phyloP scores from a whole-genome alignment of 1,284 basidiomycete species.

The Phaffia rhodozyma region DNA sequence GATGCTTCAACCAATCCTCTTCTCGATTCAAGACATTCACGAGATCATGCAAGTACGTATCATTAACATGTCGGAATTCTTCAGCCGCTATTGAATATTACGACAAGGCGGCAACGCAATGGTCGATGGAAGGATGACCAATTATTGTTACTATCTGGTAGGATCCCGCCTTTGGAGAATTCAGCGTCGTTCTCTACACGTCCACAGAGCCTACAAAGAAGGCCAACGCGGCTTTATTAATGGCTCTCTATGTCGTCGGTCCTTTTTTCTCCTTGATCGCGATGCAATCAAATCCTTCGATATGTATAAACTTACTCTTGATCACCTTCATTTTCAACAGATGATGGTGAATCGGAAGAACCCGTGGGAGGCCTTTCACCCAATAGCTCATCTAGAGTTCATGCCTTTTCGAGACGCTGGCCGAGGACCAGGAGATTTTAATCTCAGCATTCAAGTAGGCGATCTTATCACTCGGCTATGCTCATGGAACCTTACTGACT shows the following conservation, averaged over 20 bases:
- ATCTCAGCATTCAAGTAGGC: slow-evolving; percentile 62
- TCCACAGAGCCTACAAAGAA: slow-evolving; percentile 72
- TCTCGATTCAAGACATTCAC: slow-evolving; percentile 7
- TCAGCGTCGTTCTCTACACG: slow-evolving; percentile 79
- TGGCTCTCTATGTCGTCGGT: slow-evolving; percentile 78
- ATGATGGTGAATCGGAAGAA: slow-evolving; percentile 83
- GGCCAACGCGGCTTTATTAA: slow-evolving; percentile 84
- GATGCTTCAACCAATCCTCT: neutral
- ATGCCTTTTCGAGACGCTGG: slow-evolving; percentile 95
- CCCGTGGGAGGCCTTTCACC: slow-evolving; percentile 83
- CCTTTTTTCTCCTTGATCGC: slow-evolving; percentile 19
- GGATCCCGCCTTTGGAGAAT: slow-evolving; percentile 36
- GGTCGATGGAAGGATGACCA: too few species aligned
- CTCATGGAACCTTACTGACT: neutral
- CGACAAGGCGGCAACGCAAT: neutral
- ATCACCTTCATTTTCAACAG: slow-evolving; percentile 37
- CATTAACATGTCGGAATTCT: neutral
- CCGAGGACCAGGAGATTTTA: slow-evolving; percentile 82
- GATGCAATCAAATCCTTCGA: slow-evolving; percentile 15
- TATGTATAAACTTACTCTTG: slow-evolving; percentile 4
- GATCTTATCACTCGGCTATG: neutral
- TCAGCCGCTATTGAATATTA: neutral
- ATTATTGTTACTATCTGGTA: neutral
- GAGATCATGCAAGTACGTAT: slow-evolving; percentile 4
- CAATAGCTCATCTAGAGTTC: slow-evolving; percentile 79